These are phyloP conservation scores for Dactylorhiza incarnata DNA, from an alignment of 106 monocot genomes.

Conservation along the genomic window DNA sequence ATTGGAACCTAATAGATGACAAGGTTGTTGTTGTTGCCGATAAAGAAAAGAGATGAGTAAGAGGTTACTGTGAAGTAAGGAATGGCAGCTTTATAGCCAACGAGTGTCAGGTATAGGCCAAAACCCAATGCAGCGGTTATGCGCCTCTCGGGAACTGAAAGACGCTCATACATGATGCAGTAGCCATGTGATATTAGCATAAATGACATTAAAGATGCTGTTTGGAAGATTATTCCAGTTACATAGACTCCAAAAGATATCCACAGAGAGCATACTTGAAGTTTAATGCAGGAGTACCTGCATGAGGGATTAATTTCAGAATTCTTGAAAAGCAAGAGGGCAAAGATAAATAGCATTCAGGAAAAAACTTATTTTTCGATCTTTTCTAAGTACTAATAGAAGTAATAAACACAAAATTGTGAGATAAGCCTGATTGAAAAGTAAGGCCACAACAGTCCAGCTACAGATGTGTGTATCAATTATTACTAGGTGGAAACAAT, in stretches of 20 bases:
- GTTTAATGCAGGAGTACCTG: constrained; percentile 86
- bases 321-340: not conserved
- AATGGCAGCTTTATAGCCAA: constrained; percentile 71
- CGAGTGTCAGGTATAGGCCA: constrained; percentile 62
- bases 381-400: not conserved
- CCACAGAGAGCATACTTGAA: constrained; percentile 86
- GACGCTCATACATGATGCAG: constrained; percentile 78
- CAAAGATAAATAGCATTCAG: not conserved
- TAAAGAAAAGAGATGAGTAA: not conserved
- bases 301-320: constrained; percentile 6
- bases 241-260: constrained; percentile 92
- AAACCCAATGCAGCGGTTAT: constrained; percentile 54
- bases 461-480: not conserved
- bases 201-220: constrained; percentile 68
- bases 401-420: not conserved
- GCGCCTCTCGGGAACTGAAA: constrained; percentile 64
- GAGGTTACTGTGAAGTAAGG: constrained; percentile 75
- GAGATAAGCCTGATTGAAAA: not conserved
- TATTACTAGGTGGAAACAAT: not conserved
- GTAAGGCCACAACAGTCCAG: no score
- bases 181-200: constrained; percentile 88
- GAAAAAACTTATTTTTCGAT: not conserved
- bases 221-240: constrained; percentile 83
- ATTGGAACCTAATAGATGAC: not conserved
- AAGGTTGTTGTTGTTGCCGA: not conserved